A percentile compares a stretch with the other conserved stretches of the same genome.
Conservation (phyloP, 2,329 filamentous ascomycete species). For the Davidsoniella australis region DNA sequence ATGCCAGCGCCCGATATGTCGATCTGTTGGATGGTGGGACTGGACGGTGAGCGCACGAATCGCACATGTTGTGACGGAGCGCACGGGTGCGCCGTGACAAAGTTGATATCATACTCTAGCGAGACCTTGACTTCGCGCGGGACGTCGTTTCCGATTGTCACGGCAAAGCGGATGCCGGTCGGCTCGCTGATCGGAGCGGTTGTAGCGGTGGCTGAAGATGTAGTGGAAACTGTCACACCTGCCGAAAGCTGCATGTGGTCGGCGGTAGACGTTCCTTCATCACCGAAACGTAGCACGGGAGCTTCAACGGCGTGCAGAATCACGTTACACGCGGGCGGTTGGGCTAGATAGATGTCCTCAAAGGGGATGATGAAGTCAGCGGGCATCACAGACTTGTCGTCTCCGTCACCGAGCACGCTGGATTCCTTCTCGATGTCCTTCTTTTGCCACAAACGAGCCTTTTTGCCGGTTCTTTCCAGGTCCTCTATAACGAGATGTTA, state of each 20-base stretch:
- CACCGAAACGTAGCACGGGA: slow-evolving; percentile 16
- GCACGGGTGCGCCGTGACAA: slow-evolving; percentile 50
- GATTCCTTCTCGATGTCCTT: slow-evolving; percentile 41
- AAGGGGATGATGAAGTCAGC: slow-evolving; percentile 46
- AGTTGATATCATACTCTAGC: slow-evolving; percentile 42
- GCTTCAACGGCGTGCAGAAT: slow-evolving; percentile 35
- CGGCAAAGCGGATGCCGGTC: slow-evolving; percentile 21
- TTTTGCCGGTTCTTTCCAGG: slow-evolving; percentile 31
- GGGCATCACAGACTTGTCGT: slow-evolving; percentile 35
- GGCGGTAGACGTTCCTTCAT: not conserved
- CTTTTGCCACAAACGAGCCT: slow-evolving; percentile 46
- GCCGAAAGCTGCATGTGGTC: slow-evolving; percentile 7
- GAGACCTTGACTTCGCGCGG: slow-evolving; percentile 21
- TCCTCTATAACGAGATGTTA: slow-evolving; percentile 24
- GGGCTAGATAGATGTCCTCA: slow-evolving; percentile 34
- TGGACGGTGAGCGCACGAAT: slow-evolving; percentile 41
- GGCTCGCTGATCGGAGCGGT: slow-evolving; percentile 17
- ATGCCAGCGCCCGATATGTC: slow-evolving; percentile 31
- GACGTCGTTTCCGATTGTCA: slow-evolving; percentile 18
- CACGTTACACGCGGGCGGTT: slow-evolving; percentile 30
- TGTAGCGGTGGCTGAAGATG: slow-evolving; percentile 16
- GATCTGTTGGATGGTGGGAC: slow-evolving; percentile 40
- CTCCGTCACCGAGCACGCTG: slow-evolving; percentile 39
- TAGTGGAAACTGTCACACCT: slow-evolving; percentile 16
- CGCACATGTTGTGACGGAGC: slow-evolving; percentile 38